A percentile compares a stretch with the other conserved stretches of the same genome.
phyloP scores from a whole-genome alignment of 495 filamentous ascomycete species.

The Penicillium steckii region DNA sequence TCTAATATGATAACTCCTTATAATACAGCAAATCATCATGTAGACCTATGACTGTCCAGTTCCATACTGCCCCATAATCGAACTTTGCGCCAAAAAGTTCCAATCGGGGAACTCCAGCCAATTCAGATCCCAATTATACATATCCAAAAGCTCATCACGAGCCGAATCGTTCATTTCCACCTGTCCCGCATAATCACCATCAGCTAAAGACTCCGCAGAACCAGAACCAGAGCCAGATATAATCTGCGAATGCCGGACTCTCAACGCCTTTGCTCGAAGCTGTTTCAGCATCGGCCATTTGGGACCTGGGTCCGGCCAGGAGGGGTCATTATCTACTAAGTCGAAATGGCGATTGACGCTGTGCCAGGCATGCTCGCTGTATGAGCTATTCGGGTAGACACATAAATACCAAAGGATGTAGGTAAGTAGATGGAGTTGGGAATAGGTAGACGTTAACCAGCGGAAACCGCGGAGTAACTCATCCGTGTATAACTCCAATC shows the following conservation, averaged over 20 bases:
- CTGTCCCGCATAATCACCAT: neutral
- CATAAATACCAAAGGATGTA: constrained; percentile 35
- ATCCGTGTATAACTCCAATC: constrained; percentile 21
- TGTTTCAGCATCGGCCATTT: constrained; percentile 25
- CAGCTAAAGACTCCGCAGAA: neutral
- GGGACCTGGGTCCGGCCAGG: constrained; percentile 11
- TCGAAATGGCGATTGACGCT: constrained; percentile 21
- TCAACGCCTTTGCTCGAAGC: constrained; percentile 26
- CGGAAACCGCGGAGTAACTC: constrained; percentile 27
- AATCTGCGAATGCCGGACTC: constrained; percentile 15
- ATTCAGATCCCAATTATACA: constrained; percentile 19
- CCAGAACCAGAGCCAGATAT: neutral
- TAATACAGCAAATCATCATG: neutral
- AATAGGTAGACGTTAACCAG: constrained; percentile 29
- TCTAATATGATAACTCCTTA: too few species aligned
- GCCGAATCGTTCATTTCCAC: neutral
- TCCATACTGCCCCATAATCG: constrained; percentile 10
- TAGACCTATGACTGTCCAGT: neutral
- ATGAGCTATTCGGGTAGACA: constrained; percentile 17
- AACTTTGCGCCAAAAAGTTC: constrained; percentile 20
- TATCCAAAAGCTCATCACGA: constrained; percentile 5
- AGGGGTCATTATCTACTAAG: constrained; percentile 7
- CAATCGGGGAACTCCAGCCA: constrained; percentile 23
- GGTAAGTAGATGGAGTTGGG: constrained; percentile 30
- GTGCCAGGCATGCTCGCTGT: constrained; percentile 21